A percentile compares a stretch with the other conserved stretches of the same genome.
phyloP scores from a whole-genome alignment of 306 rosid genomes.

The Acacia confusa region DNA sequence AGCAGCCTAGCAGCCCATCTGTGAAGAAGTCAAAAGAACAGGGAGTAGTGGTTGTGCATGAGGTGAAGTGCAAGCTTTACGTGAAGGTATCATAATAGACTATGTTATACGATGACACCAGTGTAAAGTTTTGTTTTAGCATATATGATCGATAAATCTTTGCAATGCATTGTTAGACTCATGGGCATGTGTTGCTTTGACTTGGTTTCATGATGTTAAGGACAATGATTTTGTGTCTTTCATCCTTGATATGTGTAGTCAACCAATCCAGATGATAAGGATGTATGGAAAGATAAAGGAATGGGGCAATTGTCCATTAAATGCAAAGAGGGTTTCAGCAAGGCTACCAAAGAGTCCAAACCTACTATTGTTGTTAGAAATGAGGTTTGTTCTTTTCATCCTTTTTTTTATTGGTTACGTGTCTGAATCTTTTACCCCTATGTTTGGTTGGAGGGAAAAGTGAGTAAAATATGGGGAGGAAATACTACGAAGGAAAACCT shows the following conservation, averaged over 20 bases:
- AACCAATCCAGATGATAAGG: conserved; percentile 74
- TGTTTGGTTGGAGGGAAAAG: too few species aligned
- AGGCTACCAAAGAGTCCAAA: conserved; percentile 94
- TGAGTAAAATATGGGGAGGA: too few species aligned
- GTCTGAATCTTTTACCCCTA: neutral
- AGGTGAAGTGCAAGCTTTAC: conserved; percentile 94
- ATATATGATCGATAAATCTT: neutral
- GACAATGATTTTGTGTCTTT: conserved; percentile 8
- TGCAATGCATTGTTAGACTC: conserved; percentile 16
- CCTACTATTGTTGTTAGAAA: conserved; percentile 91
- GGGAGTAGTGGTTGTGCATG: conserved; percentile 85
- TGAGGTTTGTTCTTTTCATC: conserved; percentile 57
- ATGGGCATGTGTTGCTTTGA: conserved; percentile 11
- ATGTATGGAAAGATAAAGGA: conserved; percentile 95
- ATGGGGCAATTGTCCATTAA: conserved; percentile 83
- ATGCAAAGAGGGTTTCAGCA: conserved; percentile 86
- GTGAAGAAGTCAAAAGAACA: conserved; percentile 85
- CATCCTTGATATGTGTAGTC: conserved; percentile 56
- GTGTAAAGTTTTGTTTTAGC: conserved; percentile 2
- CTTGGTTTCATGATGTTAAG: conserved; percentile 13
- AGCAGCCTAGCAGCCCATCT: conserved; percentile 96
- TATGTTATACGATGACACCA: neutral
- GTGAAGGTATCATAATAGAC: conserved; percentile 65
- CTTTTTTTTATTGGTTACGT: neutral
- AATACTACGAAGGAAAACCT: too few species aligned